These are phyloP conservation scores for Polytrichum formosum DNA, from an alignment of 225 moss, liverwort and hornwort genomes.

Conservation along the genomic window DNA sequence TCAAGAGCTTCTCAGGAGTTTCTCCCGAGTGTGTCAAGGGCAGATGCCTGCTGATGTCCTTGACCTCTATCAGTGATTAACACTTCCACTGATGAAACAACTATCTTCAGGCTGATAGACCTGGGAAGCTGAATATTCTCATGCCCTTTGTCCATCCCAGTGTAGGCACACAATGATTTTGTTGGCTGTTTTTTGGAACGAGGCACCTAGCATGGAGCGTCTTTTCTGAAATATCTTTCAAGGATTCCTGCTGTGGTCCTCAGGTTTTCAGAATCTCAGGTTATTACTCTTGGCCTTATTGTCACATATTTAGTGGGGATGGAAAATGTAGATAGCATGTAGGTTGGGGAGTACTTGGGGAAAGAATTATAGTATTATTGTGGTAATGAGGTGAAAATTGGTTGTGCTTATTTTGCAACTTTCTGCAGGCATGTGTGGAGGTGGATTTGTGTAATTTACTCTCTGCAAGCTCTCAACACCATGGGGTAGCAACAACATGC, in stretches of 20 bases:
- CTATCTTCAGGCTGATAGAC: neutral
- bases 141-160: neutral
- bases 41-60: conserved; percentile 42
- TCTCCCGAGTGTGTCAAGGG: conserved; percentile 50
- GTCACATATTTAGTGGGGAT: too few relatives aligned
- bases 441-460: neutral
- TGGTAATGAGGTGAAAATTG: neutral
- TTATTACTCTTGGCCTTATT: too few relatives aligned
- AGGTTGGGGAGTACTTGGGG: neutral
- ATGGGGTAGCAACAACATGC: too few relatives aligned
- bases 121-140: too few relatives aligned
- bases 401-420: neutral
- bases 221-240: neutral
- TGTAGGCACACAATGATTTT: too few relatives aligned
- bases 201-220: neutral
- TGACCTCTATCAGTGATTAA: conserved; percentile 25
- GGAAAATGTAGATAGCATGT: neutral
- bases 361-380: neutral
- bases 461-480: too few relatives aligned
- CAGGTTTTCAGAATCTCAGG: neutral
- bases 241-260: neutral
- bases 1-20: conserved; percentile 49
- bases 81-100: neutral
- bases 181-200: neutral
- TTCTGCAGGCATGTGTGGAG: neutral